Percentiles rank a stretch among this genome's conserved stretches.
phyloP scores from a whole-genome alignment of 192 early-diverging fungal species.

The Haplosporangium gracile region DNA sequence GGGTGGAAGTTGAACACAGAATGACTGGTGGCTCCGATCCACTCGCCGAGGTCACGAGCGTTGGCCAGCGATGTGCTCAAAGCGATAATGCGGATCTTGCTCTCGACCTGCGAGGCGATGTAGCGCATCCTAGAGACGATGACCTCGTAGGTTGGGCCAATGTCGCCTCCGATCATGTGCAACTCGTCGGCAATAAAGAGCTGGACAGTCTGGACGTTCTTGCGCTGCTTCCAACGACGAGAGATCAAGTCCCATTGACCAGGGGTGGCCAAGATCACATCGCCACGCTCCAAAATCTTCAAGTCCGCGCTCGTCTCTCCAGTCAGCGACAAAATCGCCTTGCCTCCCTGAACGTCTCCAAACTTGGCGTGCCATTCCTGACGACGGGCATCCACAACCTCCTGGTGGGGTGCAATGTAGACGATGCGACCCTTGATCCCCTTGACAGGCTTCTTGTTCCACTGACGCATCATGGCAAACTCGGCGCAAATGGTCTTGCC shows the following conservation, averaged over 20 bases:
- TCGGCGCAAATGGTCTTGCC: constrained; percentile 98
- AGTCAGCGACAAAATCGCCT: constrained; percentile 88
- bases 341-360: constrained; percentile 84
- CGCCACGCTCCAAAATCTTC: constrained; percentile 90
- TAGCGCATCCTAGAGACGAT: constrained; percentile 95
- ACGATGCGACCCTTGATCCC: constrained; percentile 77
- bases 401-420: constrained; percentile 93
- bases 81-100: constrained; percentile 89
- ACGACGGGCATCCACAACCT: constrained; percentile 81
- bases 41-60: constrained; percentile 97
- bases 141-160: constrained; percentile 93
- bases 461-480: constrained; percentile 93
- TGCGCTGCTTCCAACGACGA: constrained; percentile 95
- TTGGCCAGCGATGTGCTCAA: constrained; percentile 94
- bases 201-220: constrained; percentile 90
- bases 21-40: constrained; percentile 88
- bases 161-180: constrained; percentile 92
- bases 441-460: constrained; percentile 65
- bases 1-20: constrained; percentile 97
- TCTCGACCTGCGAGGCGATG: constrained; percentile 73
- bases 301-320: constrained; percentile 94
- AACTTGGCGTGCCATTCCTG: constrained; percentile 90
- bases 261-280: constrained; percentile 93
- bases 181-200: constrained; percentile 95
- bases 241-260: constrained; percentile 95